phyloP scores from a whole-genome alignment of 345 rosid genomes.

The Geranium brycei region DNA sequence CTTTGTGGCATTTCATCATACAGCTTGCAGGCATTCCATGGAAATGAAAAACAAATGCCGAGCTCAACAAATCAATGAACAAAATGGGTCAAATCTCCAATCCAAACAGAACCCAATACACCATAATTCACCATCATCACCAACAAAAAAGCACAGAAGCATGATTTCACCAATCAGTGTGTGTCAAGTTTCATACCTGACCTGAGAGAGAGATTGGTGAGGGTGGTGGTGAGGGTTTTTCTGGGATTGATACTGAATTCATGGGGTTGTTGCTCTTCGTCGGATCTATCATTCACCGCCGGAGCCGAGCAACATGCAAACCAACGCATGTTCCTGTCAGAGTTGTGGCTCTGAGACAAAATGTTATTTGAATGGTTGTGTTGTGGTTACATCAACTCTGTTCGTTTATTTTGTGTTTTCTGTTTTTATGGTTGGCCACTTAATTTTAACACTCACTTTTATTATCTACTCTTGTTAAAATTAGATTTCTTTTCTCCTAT shows the following conservation, averaged over 20 bases:
- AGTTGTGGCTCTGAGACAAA: neutral
- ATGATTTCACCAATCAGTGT: too few species aligned
- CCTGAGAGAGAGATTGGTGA: neutral
- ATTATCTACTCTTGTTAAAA: too few species aligned
- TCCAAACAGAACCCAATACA: too few species aligned
- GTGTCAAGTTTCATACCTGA: neutral
- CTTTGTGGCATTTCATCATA: neutral
- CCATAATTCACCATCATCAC: too few species aligned
- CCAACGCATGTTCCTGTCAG: neutral
- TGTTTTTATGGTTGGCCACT: too few species aligned
- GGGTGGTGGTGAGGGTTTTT: neutral
- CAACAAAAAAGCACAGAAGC: too few species aligned
- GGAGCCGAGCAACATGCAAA: neutral
- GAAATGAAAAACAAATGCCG: too few species aligned
- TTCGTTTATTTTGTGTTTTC: too few species aligned
- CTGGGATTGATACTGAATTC: neutral
- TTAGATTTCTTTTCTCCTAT: too few species aligned
- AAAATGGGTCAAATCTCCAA: neutral
- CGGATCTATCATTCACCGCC: neutral
- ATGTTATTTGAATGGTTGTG: neutral
- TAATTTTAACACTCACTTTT: too few species aligned
- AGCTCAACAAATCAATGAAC: neutral
- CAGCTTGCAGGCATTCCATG: neutral
- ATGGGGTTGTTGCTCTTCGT: neutral
- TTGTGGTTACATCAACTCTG: too few species aligned